Base-by-base conservation (phyloP, 1,284 basidiomycete species). In the Butyriboletus appendiculatus region DNA sequence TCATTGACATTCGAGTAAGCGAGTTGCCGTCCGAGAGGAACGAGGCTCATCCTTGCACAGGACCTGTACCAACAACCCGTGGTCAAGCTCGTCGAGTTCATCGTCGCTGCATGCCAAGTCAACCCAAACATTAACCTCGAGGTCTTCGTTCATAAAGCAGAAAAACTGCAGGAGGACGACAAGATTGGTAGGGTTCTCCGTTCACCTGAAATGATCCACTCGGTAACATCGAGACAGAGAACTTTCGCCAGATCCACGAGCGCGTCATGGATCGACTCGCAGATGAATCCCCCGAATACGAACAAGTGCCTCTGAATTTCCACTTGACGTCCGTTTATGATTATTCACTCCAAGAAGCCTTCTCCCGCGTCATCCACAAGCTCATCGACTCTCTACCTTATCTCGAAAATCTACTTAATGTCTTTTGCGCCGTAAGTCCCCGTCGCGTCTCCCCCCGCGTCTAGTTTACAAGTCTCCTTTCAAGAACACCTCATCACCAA, bases 101-200 rank as follows among this genome's bases (percentile, higher is more conserved):
- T 94, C 55, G 77, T 86, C 32, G 80, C 83, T 2, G 87, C 88
- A 1, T 89, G 88, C 66, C 80, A 86, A 39, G 81, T 86, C 44
- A 94, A 94, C 65, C 90, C 88, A 7, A 76, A 80, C 42, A 85
- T 96, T 56, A 86, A 88, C 57, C 82, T 98, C 43, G 94, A 97
- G 69, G 87, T 98, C 24, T 98, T 99, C 66, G 90, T 98, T 16
- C 96, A 99, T 77, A 99, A 99, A 74, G 89, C 94, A 16, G 96
- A 98, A 71, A 90, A 89, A 39, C 75, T 96, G 55, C 88, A 92
- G 52, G 94, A 96, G 62, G 96, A 98, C 63, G 96, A 97, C 69
- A 88, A 94, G 63, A 85, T 90, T 53, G 94, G 94, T 94, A 63
- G 30, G 83, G 50, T 37, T 33, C 37, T 53, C 45, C 33, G 2